Conservation (phyloP, 192 early-diverging fungal species). For the Diversispora eburnea region DNA sequence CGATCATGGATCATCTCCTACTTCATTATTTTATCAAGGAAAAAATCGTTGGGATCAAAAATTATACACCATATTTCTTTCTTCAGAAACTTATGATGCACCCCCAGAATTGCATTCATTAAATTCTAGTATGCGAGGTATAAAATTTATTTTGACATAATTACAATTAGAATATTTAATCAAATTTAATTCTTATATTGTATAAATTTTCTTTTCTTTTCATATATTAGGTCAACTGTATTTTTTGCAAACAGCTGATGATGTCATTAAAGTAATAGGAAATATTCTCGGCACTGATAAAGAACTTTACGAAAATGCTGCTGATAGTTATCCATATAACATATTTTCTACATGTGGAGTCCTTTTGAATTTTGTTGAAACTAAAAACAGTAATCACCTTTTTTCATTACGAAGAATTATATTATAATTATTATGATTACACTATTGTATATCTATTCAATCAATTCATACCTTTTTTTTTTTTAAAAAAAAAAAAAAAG, state of each 20-base stretch:
- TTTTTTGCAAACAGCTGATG: background rate
- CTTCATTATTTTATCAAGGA: background rate
- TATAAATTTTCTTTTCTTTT: too few relatives aligned
- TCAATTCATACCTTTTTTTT: too few relatives aligned
- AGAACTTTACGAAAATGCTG: background rate
- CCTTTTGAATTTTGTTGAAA: background rate
- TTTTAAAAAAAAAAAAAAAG: too few relatives aligned
- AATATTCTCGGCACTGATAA: slow-evolving; percentile 10
- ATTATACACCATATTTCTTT: background rate
- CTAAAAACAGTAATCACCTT: too few relatives aligned
- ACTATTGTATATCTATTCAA: background rate
- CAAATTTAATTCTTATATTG: background rate
- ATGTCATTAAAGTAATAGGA: background rate
- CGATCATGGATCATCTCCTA: background rate
- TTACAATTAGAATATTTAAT: background rate
- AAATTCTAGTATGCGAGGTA: slow-evolving; percentile 8
- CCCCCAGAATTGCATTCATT: background rate
- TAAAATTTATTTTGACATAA: background rate
- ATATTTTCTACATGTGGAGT: slow-evolving; percentile 5
- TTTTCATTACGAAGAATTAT: too few relatives aligned
- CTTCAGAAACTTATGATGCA: background rate
- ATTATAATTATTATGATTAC: too few relatives aligned
- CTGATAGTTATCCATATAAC: background rate
- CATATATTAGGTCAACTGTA: slow-evolving; percentile 7
- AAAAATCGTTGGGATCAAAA: slow-evolving; percentile 14